These are phyloP conservation scores for Arctostaphylos glauca DNA, from an alignment of 148 eudicot genomes.

Conservation along the genomic window DNA sequence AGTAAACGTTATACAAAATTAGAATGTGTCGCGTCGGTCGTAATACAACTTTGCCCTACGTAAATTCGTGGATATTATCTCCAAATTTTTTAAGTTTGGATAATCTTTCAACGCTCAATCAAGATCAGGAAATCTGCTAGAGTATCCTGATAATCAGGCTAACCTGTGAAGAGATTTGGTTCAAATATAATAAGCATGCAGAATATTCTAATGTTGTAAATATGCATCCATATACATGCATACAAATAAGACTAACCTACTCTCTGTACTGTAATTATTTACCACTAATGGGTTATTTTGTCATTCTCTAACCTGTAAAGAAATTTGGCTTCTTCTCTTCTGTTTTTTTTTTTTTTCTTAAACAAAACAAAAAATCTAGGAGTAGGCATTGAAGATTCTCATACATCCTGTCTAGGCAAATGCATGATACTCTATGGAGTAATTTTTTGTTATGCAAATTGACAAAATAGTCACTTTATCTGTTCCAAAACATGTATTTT, in stretches of 20 bases:
- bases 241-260: not conserved
- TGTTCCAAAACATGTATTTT: not conserved
- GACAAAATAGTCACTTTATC: not conserved
- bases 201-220: not conserved
- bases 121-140: not conserved
- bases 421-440: not conserved
- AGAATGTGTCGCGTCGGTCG: too few species aligned
- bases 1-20: too few species aligned
- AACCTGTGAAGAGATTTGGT: not conserved
- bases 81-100: not conserved
- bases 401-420: conserved; percentile 6
- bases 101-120: not conserved
- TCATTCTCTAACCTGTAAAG: not conserved
- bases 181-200: not conserved
- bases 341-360: too few species aligned
- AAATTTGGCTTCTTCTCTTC: not conserved
- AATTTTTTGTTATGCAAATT: not conserved
- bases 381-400: not conserved
- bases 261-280: not conserved
- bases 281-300: too few species aligned
- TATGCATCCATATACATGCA: not conserved
- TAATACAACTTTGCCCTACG: too few species aligned
- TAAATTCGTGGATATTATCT: not conserved
- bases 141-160: not conserved
- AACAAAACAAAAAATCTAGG: not conserved